Evolutionary conservation across 495 filamentous ascomycete genomes (phyloP).

Genomic region (Opeltia flavorubescens): DNA sequence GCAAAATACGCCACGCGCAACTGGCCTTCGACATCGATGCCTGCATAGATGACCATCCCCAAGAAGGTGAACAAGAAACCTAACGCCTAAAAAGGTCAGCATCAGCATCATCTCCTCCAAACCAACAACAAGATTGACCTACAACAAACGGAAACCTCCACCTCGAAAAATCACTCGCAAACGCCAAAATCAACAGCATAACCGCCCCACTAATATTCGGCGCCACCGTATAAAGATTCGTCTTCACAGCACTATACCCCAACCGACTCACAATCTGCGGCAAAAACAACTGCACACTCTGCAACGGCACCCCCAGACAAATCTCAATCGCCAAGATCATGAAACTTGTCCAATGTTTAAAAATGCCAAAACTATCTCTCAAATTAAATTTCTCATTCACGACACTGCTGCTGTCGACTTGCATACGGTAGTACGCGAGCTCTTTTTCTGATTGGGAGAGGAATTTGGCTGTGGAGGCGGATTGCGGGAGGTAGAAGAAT

Average conservation of each 20-base stretch:
- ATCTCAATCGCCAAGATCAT: conserved; percentile 55
- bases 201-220: conserved; percentile 35
- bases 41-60: conserved; percentile 62
- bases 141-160: conserved; percentile 56
- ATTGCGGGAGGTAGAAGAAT: conserved; percentile 56
- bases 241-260: conserved; percentile 49
- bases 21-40: conserved; percentile 46
- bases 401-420: conserved; percentile 54
- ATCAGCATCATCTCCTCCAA: background rate
- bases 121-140: background rate
- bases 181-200: conserved; percentile 55
- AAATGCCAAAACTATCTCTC: conserved; percentile 47
- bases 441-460: conserved; percentile 49
- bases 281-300: conserved; percentile 56
- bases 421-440: conserved; percentile 59
- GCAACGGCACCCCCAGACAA: conserved; percentile 63
- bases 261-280: conserved; percentile 58
- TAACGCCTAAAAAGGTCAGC: conserved; percentile 24
- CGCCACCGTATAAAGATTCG: conserved; percentile 62
- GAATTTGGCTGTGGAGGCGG: conserved; percentile 48
- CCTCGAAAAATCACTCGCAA: conserved; percentile 47
- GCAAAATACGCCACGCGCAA: conserved; percentile 60
- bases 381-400: conserved; percentile 61
- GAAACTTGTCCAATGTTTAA: conserved; percentile 48
- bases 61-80: conserved; percentile 61